phyloP scores from a whole-genome alignment of 768 basidiomycete genomes.

The Lentinus tigrinus region DNA sequence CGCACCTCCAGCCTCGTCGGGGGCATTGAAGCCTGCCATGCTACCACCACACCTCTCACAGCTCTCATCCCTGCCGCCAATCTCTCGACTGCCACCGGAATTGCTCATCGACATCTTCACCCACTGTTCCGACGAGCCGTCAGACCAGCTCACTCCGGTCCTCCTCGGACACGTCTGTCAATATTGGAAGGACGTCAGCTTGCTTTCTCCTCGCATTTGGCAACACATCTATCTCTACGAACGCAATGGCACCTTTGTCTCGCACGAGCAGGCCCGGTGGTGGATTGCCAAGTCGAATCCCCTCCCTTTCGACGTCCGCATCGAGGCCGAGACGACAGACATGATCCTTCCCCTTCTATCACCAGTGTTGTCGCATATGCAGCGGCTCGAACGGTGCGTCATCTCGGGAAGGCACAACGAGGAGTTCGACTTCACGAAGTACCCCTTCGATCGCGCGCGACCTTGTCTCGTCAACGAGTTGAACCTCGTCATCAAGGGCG shows the following conservation, averaged over 20 bases:
- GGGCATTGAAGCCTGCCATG: too few species aligned
- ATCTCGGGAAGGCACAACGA: constrained; percentile 39
- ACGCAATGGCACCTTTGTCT: constrained; percentile 33
- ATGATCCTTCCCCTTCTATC: constrained; percentile 62
- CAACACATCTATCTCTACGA: constrained; percentile 54
- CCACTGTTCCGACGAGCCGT: constrained; percentile 26
- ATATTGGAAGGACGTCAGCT: constrained; percentile 56
- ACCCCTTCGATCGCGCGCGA: constrained; percentile 15
- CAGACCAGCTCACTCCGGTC: constrained; percentile 48
- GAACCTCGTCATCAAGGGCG: constrained; percentile 22
- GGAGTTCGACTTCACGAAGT: constrained; percentile 29
- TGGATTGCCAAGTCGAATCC: constrained; percentile 56
- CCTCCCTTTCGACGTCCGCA: constrained; percentile 54
- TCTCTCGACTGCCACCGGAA: constrained; percentile 18
- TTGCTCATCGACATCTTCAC: constrained; percentile 48
- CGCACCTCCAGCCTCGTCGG: constrained; percentile 9
- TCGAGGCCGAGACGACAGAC: constrained; percentile 52
- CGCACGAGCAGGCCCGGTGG: constrained; percentile 47
- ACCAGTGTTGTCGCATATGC: constrained; percentile 53
- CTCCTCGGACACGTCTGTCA: constrained; percentile 52
- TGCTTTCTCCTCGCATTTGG: constrained; percentile 61
- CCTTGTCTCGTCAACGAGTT: constrained; percentile 23
- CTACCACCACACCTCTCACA: not conserved
- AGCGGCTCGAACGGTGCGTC: constrained; percentile 56
- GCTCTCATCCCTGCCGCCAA: not conserved